Evolutionary conservation across 345 rosid genomes (phyloP), one percentile per base, ranked within the genome.

Genomic region (Brassica cretica): DNA sequence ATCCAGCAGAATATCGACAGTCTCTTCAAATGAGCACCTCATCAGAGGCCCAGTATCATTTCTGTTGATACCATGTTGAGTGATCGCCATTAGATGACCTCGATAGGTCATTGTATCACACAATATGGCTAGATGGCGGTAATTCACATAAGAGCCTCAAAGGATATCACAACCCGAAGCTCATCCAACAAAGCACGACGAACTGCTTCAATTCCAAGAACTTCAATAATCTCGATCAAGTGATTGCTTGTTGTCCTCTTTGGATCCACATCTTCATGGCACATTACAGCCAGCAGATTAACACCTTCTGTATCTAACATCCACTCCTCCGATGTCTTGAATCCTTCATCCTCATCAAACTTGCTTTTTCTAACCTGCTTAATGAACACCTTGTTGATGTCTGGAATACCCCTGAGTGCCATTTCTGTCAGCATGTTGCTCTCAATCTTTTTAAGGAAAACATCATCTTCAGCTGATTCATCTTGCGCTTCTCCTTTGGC

Each of bases 71-170:
- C 99, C 99, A 76, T 94, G 98, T 56, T 97, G 98, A 39, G 99
- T 94, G 80, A 94, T 94, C 18, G 98, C 98, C 99, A 94, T 94
- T 82, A 94, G 84, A 84, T 93, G 97, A 74, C 99, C 98, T 3
- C 99, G 97, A 72, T 94, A 94, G 14, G 99, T 94, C 99, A 94
- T 94, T 27, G 99, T 94, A 84, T 94, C 99, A 73, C 99, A 94
- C 25, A 94, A 81, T 62, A 94, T 94, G 73, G 98, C 99, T 76
- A 94, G 87, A 88, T 92, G 99, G 59, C 99, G 85, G 82, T 94
- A 94, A 72, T 94, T 94, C 78, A 94, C 99, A 71, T 92, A 94
- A 58, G 99, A 94, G 44, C 99, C 99, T 94, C 98, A 53, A 94
- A 94, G 6, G 99, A 94, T 76, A 94, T 94, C 71, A 94, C 99